phyloP scores from a whole-genome alignment of 2,329 filamentous ascomycete genomes.

The Gaeumannomyces tritici region DNA sequence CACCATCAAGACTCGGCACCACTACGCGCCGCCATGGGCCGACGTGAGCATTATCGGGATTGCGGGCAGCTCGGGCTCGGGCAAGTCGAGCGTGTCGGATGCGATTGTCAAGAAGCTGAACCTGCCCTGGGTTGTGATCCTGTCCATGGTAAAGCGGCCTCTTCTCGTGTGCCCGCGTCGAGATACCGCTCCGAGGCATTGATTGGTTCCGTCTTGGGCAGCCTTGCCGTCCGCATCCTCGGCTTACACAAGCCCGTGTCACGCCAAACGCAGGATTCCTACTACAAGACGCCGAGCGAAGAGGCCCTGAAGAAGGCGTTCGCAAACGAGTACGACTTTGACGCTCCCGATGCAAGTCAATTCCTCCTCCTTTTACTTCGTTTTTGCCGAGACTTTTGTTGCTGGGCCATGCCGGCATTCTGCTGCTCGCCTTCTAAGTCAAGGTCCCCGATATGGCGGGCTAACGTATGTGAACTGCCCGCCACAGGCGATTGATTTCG shows the following conservation, averaged over 20 bases:
- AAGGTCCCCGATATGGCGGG: neutral
- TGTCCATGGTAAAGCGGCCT: conserved; percentile 70
- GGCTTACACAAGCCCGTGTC: neutral
- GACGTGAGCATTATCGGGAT: conserved; percentile 95
- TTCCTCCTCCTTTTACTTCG: neutral
- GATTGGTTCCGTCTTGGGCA: neutral
- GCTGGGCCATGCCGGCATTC: too few species aligned
- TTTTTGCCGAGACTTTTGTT: too few species aligned
- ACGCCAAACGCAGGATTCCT: conserved; percentile 64
- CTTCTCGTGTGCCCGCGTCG: neutral
- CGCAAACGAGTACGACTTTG: conserved; percentile 89
- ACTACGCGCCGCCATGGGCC: conserved; percentile 92
- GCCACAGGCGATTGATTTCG: conserved; percentile 75
- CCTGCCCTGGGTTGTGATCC: conserved; percentile 93
- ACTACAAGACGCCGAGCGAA: conserved; percentile 80
- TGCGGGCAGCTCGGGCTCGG: conserved; percentile 86
- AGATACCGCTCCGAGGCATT: neutral
- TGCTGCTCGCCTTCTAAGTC: neutral
- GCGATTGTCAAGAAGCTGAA: conserved; percentile 86
- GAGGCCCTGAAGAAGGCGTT: conserved; percentile 77
- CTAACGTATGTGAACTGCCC: neutral
- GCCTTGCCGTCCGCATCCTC: neutral
- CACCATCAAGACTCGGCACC: conserved; percentile 48
- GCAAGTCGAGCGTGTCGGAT: conserved; percentile 88
- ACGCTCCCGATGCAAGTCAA: conserved; percentile 61